A percentile compares a stretch with the other conserved stretches of the same genome.
Evolutionary conservation across 2,329 filamentous ascomycete species (phyloP).

Genomic region (Coniella vitis): DNA sequence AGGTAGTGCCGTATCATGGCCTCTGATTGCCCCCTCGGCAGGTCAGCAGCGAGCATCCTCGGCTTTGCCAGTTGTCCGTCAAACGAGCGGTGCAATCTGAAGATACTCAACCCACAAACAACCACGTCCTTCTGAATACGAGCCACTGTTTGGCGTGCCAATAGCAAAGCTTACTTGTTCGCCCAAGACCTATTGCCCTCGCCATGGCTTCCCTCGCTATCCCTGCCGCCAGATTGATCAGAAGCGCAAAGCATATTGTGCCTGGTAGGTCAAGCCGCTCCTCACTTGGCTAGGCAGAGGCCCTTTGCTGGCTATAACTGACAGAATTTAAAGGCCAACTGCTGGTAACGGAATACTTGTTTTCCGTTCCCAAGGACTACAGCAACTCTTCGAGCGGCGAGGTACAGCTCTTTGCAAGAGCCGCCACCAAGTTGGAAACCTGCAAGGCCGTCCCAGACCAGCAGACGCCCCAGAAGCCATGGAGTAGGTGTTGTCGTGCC

Average conservation of each 20-base stretch:
- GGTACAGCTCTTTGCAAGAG: constrained; percentile 72
- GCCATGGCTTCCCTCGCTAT: constrained; percentile 8
- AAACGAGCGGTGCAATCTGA: not conserved
- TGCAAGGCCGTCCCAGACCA: constrained; percentile 44
- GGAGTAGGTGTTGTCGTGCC: not conserved
- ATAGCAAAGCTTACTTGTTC: too few species aligned
- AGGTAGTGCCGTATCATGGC: too few species aligned
- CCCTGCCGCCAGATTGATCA: constrained; percentile 9
- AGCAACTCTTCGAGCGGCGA: constrained; percentile 50
- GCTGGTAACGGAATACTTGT: constrained; percentile 73
- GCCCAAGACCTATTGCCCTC: not conserved
- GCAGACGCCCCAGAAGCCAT: constrained; percentile 16
- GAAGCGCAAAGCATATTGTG: constrained; percentile 8
- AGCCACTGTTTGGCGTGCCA: too few species aligned
- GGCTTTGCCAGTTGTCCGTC: not conserved
- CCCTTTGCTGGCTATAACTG: not conserved
- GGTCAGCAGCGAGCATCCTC: too few species aligned
- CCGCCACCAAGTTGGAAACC: constrained; percentile 59
- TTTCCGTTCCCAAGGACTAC: constrained; percentile 80
- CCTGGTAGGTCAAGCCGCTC: constrained; percentile 3
- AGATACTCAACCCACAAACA: too few species aligned
- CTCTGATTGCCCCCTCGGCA: too few species aligned
- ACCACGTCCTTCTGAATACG: too few species aligned
- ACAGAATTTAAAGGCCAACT: constrained; percentile 55
- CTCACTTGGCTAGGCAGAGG: not conserved